These are phyloP conservation scores for Tetragonia tetragonoides DNA, from an alignment of 148 eudicot species.

Conservation along the genomic window DNA sequence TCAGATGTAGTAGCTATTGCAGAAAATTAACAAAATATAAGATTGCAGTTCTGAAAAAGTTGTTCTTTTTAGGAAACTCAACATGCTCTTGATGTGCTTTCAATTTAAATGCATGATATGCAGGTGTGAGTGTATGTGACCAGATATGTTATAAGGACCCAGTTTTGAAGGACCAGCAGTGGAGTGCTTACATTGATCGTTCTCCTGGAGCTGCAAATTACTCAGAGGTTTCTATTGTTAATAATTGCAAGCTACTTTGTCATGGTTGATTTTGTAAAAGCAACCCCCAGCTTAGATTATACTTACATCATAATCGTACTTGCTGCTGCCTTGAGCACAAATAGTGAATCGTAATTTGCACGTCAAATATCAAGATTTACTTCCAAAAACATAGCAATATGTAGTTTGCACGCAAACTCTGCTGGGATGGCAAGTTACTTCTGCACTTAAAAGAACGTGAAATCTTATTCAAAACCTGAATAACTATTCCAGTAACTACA, in stretches of 20 bases:
- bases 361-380: too few species aligned
- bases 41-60: neutral
- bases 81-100: conserved; percentile 1
- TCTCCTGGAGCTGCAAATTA: conserved; percentile 88
- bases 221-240: conserved; percentile 58
- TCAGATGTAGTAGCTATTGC: neutral
- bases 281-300: neutral
- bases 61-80: neutral
- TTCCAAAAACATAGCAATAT: too few species aligned
- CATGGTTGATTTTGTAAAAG: neutral
- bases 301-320: neutral
- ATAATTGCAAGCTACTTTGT: neutral
- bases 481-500: too few species aligned
- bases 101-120: conserved; percentile 11
- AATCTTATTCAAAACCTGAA: too few species aligned
- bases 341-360: neutral
- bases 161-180: conserved; percentile 81
- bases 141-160: conserved; percentile 98
- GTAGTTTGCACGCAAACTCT: too few species aligned
- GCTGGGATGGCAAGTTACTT: neutral
- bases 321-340: neutral
- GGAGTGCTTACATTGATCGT: conserved; percentile 99
- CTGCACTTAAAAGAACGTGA: neutral
- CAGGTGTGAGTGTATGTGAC: conserved; percentile 74
- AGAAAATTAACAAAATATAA: neutral